These are phyloP conservation scores for Acorus gramineus DNA, from an alignment of 106 monocot genomes.

Conservation along the genomic window DNA sequence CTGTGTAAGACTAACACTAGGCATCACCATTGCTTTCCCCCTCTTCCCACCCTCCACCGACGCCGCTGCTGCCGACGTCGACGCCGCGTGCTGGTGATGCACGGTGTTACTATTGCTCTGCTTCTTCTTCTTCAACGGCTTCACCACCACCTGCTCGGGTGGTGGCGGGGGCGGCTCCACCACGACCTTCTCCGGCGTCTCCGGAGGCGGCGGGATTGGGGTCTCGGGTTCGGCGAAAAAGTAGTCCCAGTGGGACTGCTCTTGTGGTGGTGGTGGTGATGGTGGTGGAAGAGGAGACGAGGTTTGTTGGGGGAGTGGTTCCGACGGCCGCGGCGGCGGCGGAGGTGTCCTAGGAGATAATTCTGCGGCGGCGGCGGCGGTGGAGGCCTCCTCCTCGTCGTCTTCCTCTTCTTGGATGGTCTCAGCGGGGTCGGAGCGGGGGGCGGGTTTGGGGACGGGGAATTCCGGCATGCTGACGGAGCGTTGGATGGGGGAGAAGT, in stretches of 20 bases:
- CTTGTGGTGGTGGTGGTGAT: too few relatives aligned
- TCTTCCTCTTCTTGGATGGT: conserved; percentile 58
- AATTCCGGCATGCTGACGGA: conserved; percentile 74
- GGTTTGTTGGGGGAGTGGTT: background rate
- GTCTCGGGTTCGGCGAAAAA: conserved; percentile 39
- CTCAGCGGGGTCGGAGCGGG: conserved; percentile 4
- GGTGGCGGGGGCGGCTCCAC: conserved; percentile 12
- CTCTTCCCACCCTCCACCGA: conserved; percentile 3
- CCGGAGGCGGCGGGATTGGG: background rate
- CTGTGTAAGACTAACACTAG: conserved; percentile 29
- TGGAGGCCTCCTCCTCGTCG: conserved; percentile 19
- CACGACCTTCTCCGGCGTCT: conserved; percentile 15
- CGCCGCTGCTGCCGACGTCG: conserved; percentile 11
- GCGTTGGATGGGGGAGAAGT: conserved; percentile 48
- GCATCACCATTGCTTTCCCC: conserved; percentile 17
- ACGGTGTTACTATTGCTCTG: conserved; percentile 1
- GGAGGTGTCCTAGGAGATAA: conserved; percentile 1
- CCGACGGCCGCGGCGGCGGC: conserved; percentile 10
- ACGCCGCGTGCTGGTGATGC: conserved; percentile 24
- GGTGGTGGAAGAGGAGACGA: too few relatives aligned
- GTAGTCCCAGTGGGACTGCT: conserved; percentile 22
- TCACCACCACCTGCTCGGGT: background rate
- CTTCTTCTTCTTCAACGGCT: conserved; percentile 20
- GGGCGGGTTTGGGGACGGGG: conserved; percentile 12
- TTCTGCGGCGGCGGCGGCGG: conserved; percentile 10